Evolutionary conservation across 1,284 basidiomycete genomes (phyloP), one percentile per base, ranked within the genome.

Genomic region (Termitomyces sp.): DNA sequence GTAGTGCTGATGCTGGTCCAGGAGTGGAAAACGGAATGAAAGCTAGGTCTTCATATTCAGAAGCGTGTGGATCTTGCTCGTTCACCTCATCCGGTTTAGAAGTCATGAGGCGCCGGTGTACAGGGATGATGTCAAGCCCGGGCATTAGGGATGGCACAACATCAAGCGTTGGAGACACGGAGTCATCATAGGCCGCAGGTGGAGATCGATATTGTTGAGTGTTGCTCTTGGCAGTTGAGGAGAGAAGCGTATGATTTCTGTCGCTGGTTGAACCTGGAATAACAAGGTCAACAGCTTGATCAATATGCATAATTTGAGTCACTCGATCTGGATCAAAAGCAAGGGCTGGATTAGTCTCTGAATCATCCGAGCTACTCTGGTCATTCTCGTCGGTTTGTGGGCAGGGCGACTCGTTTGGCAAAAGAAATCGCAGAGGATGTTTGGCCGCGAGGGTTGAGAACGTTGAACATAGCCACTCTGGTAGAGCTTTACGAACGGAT

Each of bases 351-450:
- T 54, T 55, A 26, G 39, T 33, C 49, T 58, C 55, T 10, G 7
- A 28, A 30, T 24, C n/a, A n/a, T 43, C 36, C 12, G n/a, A 19
- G 24, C 33, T 34, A 24, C 40, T 31, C 24, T 52, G 24, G 10
- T 39, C 36, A 40, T 26, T 31, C 45, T 45, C n/a, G 13, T 44
- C 39, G n/a, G 40, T 26, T 28, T 30, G 48, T n/a, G 45, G 24
- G 15, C 15, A 28, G 9, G 43, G 12, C 2, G 42, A 21, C 26
- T 39, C 38, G 33, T 57, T 12, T 10, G 72, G 70, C 30, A 75
- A 57, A 17, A 75, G 64, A 6, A 69, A 54, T 13, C 73, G 71
- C n/a, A 77, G 56, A 33, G 73, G 75, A 57, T 77, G 71, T 33
- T 67, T 65, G 12, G 63, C 55, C 9, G 65, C 56, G 17, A 76